Evolutionary conservation across 2,329 filamentous ascomycete species (phyloP), one percentile per base, ranked within the genome.

Genomic region (Orbilia quercus): DNA sequence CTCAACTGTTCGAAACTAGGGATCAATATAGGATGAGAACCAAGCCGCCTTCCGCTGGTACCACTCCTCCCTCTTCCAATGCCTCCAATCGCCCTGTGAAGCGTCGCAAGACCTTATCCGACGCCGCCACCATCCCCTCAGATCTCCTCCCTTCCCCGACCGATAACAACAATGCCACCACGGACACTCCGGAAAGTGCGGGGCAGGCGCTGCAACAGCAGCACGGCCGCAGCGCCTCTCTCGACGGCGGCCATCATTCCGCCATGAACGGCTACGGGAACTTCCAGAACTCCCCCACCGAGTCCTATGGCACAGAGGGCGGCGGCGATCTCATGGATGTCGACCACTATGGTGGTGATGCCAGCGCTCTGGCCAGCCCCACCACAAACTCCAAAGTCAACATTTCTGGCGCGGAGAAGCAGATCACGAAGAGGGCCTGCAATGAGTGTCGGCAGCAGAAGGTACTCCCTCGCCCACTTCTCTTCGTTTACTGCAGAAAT

Each of bases 371-470:
- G 20, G 53, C 60, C 25, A 73, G 69, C 60, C 69, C 69, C 31
- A 66, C 69, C 23, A 73, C 60, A 1, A 73, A 66, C 44, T 55
- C 69, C 31, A 73, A 73, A 31, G 60, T 73, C 69, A 73, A 73
- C 55, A 73, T 73, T 5, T 66, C 69, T 20, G 48, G 60, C 36
- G 70, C 55, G 11, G 70, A 74, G 53, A 74, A 89, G 76, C 88
- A 88, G 23, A 88, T 88, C 62, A 88, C 90, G 53, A 92, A 94
- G 82, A 85, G 91, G 78, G 91, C 91, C 4, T 94, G 91, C 81
- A 93, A 93, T 79, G 90, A 94, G 81, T 94, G 90, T 79, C 86
- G 90, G 74, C 91, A 94, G 82, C 91, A 94, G 81, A 94, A 94
- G 84, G 90, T 91, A 82, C 85, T 84, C 79, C 79, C 45, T 50